Evolutionary conservation across 2,329 filamentous ascomycete genomes (phyloP).

Genomic region (Clarireedia hainanense): DNA sequence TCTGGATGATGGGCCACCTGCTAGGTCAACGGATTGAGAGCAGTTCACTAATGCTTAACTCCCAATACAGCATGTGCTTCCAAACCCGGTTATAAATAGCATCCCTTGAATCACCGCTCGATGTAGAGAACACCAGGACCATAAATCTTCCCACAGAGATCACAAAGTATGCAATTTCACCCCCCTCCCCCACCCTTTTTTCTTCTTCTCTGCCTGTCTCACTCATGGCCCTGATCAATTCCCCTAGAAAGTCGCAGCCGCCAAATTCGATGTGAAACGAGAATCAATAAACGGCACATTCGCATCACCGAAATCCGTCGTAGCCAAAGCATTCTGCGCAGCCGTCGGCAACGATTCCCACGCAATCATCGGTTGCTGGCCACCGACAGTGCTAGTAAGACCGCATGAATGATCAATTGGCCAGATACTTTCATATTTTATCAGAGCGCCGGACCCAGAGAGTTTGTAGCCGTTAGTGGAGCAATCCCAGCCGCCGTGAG

Average conservation of each 20-base stretch:
- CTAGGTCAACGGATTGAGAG: too few relatives aligned
- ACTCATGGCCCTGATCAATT: neutral
- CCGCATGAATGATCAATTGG: slow-evolving; percentile 37
- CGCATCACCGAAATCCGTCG: slow-evolving; percentile 35
- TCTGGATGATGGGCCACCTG: too few relatives aligned
- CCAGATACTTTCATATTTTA: slow-evolving; percentile 41
- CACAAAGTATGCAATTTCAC: too few relatives aligned
- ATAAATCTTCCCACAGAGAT: too few relatives aligned
- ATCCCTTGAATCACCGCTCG: too few relatives aligned
- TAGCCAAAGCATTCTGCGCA: slow-evolving; percentile 31
- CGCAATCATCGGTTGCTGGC: slow-evolving; percentile 34
- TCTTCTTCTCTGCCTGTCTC: too few relatives aligned
- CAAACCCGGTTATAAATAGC: too few relatives aligned
- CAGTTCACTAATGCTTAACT: too few relatives aligned
- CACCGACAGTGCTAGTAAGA: slow-evolving; percentile 32
- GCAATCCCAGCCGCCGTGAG: slow-evolving; percentile 42
- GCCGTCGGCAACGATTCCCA: slow-evolving; percentile 36
- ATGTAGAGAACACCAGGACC: too few relatives aligned
- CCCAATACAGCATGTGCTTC: too few relatives aligned
- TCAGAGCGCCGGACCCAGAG: slow-evolving; percentile 36
- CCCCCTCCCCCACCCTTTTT: too few relatives aligned
- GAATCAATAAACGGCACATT: slow-evolving; percentile 35
- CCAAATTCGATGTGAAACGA: slow-evolving; percentile 34
- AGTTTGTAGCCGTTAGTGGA: slow-evolving; percentile 34
- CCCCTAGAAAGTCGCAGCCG: neutral